Percentiles rank a stretch among this genome's conserved stretches.
Conservation (phyloP, 2,329 filamentous ascomycete genomes). For the Colletotrichum zoysiae region DNA sequence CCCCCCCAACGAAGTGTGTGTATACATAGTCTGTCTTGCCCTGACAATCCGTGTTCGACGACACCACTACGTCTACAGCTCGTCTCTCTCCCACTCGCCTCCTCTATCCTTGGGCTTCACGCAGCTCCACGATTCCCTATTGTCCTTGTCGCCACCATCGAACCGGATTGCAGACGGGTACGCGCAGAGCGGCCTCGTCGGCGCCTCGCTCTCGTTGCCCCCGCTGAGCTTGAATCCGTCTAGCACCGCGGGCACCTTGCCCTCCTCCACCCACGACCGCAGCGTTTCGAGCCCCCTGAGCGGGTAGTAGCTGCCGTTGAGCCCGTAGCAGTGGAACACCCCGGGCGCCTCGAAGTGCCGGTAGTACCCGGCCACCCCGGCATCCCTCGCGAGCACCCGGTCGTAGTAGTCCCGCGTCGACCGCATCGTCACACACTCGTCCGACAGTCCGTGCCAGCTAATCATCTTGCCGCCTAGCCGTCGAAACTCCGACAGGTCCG, state of each 20-base stretch:
- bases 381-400: conserved; percentile 32
- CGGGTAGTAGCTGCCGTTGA: conserved; percentile 36
- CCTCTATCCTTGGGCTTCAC: not conserved
- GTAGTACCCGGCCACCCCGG: conserved; percentile 57
- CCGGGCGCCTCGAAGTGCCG: conserved; percentile 64
- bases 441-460: conserved; percentile 57
- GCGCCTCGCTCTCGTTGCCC: conserved; percentile 35
- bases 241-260: conserved; percentile 19
- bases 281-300: conserved; percentile 34
- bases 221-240: conserved; percentile 33
- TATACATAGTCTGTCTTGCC: not conserved
- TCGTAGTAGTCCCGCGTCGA: conserved; percentile 51
- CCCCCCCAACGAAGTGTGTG: too few species aligned
- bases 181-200: conserved; percentile 35
- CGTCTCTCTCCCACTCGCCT: conserved; percentile 1
- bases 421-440: conserved; percentile 53
- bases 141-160: conserved; percentile 27
- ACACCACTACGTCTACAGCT: not conserved
- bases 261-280: conserved; percentile 38
- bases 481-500: conserved; percentile 49
- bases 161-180: conserved; percentile 26
- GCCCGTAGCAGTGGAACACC: conserved; percentile 60
- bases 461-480: conserved; percentile 56
- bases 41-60: not conserved
- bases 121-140: conserved; percentile 31